These are phyloP conservation scores for Claviceps sp. DNA, from an alignment of 2,329 filamentous ascomycete species.

Conservation along the genomic window DNA sequence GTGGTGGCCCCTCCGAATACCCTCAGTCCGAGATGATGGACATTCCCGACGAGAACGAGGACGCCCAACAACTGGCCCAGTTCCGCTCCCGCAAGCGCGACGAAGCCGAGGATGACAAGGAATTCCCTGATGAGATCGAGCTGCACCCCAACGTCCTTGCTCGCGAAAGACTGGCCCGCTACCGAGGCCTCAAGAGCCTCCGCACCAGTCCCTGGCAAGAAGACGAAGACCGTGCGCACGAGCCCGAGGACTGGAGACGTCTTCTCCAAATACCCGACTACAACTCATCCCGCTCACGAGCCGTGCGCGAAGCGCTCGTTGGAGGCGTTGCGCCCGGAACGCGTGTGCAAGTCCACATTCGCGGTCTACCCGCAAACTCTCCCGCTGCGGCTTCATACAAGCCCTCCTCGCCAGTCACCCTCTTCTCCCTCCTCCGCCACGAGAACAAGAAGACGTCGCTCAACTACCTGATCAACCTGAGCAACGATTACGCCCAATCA, in stretches of 20 bases:
- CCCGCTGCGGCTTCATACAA: background rate
- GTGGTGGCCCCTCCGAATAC: slow-evolving; percentile 71
- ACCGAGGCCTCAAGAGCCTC: slow-evolving; percentile 84
- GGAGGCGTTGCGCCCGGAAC: slow-evolving; percentile 78
- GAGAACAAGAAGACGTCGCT: slow-evolving; percentile 87
- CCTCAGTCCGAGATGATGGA: slow-evolving; percentile 87
- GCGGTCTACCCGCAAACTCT: slow-evolving; percentile 31
- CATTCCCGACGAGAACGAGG: slow-evolving; percentile 69
- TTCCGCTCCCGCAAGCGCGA: slow-evolving; percentile 67
- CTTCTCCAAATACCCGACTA: slow-evolving; percentile 84
- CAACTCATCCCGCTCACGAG: slow-evolving; percentile 64
- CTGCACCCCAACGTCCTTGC: slow-evolving; percentile 78
- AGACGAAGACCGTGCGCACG: slow-evolving; percentile 70
- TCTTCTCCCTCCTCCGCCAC: slow-evolving; percentile 82
- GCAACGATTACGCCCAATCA: slow-evolving; percentile 58
- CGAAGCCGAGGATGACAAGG: slow-evolving; percentile 78
- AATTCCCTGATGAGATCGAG: slow-evolving; percentile 97
- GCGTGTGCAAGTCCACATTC: slow-evolving; percentile 67
- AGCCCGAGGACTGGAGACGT: slow-evolving; percentile 81
- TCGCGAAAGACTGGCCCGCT: slow-evolving; percentile 70
- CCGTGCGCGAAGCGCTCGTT: slow-evolving; percentile 70
- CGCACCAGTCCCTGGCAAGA: slow-evolving; percentile 81
- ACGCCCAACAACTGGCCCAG: slow-evolving; percentile 62
- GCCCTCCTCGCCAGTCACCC: slow-evolving; percentile 43
- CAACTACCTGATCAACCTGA: slow-evolving; percentile 82